These are phyloP conservation scores for Akanthomyces dipterigenus DNA, from an alignment of 2,329 filamentous ascomycete genomes.

Conservation along the genomic window DNA sequence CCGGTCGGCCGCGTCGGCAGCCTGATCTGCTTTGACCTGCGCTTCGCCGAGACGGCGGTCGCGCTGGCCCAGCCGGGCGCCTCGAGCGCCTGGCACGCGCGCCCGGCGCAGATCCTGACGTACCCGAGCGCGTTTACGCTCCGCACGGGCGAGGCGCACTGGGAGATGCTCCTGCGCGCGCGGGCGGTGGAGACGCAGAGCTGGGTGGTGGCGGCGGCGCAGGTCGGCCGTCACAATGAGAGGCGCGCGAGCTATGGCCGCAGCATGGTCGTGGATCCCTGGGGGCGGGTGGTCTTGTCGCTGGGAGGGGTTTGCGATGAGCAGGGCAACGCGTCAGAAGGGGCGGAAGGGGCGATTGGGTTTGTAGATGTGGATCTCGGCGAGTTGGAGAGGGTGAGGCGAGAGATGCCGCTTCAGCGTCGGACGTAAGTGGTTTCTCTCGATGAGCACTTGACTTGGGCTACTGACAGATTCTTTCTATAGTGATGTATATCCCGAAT, in stretches of 20 bases:
- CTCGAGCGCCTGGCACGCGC: constrained; percentile 22
- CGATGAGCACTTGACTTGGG: background rate
- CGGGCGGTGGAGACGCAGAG: constrained; percentile 84
- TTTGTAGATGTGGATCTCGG: constrained; percentile 48
- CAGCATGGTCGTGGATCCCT: constrained; percentile 79
- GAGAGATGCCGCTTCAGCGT: constrained; percentile 45
- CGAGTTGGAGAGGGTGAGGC: constrained; percentile 40
- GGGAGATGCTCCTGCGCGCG: constrained; percentile 71
- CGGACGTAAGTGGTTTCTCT: constrained; percentile 38
- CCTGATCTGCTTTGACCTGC: constrained; percentile 85
- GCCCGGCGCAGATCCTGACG: constrained; percentile 64
- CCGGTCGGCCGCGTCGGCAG: constrained; percentile 68
- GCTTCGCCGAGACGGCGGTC: constrained; percentile 71
- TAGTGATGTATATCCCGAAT: constrained; percentile 12
- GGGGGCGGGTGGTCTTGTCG: constrained; percentile 68
- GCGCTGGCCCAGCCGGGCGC: constrained; percentile 46
- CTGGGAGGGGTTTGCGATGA: constrained; percentile 48
- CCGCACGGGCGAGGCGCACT: constrained; percentile 77
- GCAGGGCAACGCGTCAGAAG: constrained; percentile 33
- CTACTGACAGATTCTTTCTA: background rate
- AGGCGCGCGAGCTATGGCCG: constrained; percentile 79
- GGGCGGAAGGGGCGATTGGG: constrained; percentile 39
- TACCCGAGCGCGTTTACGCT: constrained; percentile 91
- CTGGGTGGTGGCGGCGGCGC: constrained; percentile 81
- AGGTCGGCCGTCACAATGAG: constrained; percentile 64